phyloP scores from a whole-genome alignment of 2,329 filamentous ascomycete genomes.

The Penicillium janthinellum region DNA sequence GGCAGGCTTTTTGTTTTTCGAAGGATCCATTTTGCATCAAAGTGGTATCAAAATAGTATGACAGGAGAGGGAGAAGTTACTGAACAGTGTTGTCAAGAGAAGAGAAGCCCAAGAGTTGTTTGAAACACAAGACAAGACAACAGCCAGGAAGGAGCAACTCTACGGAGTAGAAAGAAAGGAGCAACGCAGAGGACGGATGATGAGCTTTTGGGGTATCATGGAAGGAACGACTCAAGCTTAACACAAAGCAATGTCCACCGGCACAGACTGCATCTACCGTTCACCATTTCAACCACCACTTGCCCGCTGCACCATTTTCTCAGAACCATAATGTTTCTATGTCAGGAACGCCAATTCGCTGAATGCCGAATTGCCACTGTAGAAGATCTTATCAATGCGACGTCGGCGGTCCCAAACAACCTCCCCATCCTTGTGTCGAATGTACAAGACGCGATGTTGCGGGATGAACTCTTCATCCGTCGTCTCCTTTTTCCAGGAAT shows the following conservation, averaged over 20 bases:
- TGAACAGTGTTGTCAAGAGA: neutral
- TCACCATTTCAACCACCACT: neutral
- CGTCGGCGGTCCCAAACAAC: constrained; percentile 55
- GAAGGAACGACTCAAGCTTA: constrained; percentile 6
- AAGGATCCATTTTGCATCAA: constrained; percentile 14
- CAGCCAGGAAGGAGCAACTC: neutral
- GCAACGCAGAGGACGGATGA: neutral
- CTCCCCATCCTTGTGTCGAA: constrained; percentile 43
- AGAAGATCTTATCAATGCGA: constrained; percentile 52
- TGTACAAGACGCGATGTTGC: constrained; percentile 56
- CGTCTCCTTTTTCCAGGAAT: constrained; percentile 56
- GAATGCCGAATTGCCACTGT: constrained; percentile 44
- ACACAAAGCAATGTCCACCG: neutral
- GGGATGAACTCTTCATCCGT: constrained; percentile 61
- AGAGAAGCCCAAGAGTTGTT: neutral
- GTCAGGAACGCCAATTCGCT: constrained; percentile 32
- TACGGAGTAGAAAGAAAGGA: neutral
- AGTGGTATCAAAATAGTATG: neutral
- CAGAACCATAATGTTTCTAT: constrained; percentile 5
- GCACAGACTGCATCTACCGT: neutral
- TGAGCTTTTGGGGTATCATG: neutral
- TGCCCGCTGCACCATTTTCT: neutral
- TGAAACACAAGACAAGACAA: neutral
- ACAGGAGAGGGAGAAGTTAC: neutral
- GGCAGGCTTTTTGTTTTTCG: constrained; percentile 15